These are phyloP conservation scores for Tylopilus vinaceipallidus DNA, from an alignment of 768 basidiomycete genomes.

Conservation along the genomic window DNA sequence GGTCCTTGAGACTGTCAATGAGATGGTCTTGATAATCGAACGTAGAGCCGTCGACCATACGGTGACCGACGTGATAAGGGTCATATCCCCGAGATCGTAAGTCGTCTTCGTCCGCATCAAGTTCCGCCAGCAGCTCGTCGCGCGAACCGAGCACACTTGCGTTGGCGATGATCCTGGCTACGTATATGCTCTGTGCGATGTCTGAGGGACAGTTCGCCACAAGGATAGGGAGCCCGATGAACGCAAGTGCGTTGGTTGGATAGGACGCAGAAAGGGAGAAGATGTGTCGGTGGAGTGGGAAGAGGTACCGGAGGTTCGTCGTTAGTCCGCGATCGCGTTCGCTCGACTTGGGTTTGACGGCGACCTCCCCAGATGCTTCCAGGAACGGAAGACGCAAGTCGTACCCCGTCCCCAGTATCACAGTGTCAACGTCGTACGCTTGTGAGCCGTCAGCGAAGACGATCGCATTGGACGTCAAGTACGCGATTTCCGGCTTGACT, in stretches of 20 bases:
- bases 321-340: constrained; percentile 30
- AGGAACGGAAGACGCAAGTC: constrained; percentile 52
- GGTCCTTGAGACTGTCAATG: constrained; percentile 9
- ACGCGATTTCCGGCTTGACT: constrained; percentile 44
- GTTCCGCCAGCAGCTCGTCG: constrained; percentile 37
- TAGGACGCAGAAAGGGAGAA: constrained; percentile 47
- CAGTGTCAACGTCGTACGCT: constrained; percentile 39
- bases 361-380: constrained; percentile 23
- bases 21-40: constrained; percentile 43
- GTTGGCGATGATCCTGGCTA: constrained; percentile 44
- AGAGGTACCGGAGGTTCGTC: constrained; percentile 53
- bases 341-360: constrained; percentile 17
- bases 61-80: constrained; percentile 49
- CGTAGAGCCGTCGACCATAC: constrained; percentile 32
- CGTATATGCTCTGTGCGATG: constrained; percentile 49
- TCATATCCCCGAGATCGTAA: constrained; percentile 44
- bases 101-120: constrained; percentile 40
- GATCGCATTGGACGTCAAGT: constrained; percentile 44
- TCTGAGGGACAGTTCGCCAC: constrained; percentile 50
- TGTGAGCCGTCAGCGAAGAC: constrained; percentile 48
- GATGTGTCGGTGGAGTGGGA: constrained; percentile 53
- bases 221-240: constrained; percentile 50
- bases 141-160: constrained; percentile 41
- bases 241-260: constrained; percentile 51
- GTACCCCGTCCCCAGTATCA: constrained; percentile 58